Percentiles rank a stretch among this genome's conserved stretches.
Evolutionary conservation across 1,139 yeast species (phyloP).

Genomic region (Zygosaccharomyces sapae): DNA sequence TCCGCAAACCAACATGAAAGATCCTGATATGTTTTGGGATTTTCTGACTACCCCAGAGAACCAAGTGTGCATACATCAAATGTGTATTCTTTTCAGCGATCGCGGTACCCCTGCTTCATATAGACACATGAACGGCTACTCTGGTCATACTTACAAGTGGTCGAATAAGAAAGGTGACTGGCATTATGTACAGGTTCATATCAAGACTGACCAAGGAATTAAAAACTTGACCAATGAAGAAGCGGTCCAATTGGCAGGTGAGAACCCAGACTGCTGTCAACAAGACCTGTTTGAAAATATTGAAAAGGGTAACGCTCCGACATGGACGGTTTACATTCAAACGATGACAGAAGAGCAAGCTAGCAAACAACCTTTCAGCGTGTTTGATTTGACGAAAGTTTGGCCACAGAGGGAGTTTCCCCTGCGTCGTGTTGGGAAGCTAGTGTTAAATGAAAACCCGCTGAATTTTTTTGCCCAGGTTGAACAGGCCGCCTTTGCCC

Average conservation of each 20-base stretch:
- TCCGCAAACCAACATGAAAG: conserved; percentile 80
- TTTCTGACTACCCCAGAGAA: conserved; percentile 51
- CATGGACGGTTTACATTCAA: conserved; percentile 64
- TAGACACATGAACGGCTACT: conserved; percentile 66
- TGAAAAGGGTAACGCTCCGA: conserved; percentile 55
- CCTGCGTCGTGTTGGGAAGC: conserved; percentile 53
- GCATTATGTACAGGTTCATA: conserved; percentile 63
- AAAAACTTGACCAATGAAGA: conserved; percentile 53
- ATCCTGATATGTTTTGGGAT: conserved; percentile 72
- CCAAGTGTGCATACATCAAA: conserved; percentile 64
- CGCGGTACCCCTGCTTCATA: conserved; percentile 66
- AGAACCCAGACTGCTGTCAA: conserved; percentile 61
- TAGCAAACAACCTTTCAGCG: conserved; percentile 55
- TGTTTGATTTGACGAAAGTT: conserved; percentile 62
- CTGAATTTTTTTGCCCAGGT: conserved; percentile 55
- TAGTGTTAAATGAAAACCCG: conserved; percentile 53
- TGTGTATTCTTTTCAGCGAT: conserved; percentile 57
- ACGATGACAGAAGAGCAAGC: conserved; percentile 67
- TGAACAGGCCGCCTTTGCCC: conserved; percentile 58
- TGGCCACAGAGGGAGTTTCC: conserved; percentile 61
- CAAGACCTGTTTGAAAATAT: conserved; percentile 61
- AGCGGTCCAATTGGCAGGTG: conserved; percentile 54
- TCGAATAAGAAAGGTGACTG: conserved; percentile 62
- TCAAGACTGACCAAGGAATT: conserved; percentile 57
- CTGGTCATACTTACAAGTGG: conserved; percentile 72